Conservation (phyloP, 2,329 filamentous ascomycete genomes). For the Sclerotinia borealis region DNA sequence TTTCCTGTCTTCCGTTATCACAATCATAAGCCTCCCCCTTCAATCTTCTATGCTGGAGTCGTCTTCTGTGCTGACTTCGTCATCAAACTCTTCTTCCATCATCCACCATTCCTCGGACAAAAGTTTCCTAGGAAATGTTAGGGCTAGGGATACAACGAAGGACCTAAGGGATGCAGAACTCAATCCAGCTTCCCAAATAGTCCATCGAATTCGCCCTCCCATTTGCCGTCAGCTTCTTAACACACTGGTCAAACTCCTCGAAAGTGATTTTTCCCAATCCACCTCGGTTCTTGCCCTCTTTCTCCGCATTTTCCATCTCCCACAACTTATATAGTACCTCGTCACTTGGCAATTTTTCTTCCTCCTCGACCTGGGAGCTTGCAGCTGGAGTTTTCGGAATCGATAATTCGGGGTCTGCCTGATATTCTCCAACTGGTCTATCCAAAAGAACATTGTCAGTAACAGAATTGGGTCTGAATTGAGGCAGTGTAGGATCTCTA, state of each 20-base stretch:
- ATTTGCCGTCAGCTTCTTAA: conserved; percentile 48
- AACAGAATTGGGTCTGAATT: conserved; percentile 54
- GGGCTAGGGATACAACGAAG: neutral
- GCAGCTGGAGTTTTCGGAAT: neutral
- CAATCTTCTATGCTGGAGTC: neutral
- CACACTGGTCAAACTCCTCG: conserved; percentile 71
- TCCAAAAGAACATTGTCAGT: neutral
- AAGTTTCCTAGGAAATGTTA: neutral
- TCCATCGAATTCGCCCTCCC: conserved; percentile 60
- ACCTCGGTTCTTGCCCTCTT: conserved; percentile 64
- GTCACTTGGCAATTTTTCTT: conserved; percentile 7
- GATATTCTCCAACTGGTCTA: neutral
- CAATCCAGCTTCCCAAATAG: conserved; percentile 87
- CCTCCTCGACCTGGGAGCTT: neutral
- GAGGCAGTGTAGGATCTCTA: conserved; percentile 59
- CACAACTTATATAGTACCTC: conserved; percentile 23
- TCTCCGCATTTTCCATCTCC: conserved; percentile 20
- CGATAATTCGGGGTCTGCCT: neutral
- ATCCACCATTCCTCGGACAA: neutral
- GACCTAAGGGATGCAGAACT: conserved; percentile 58
- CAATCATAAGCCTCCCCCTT: neutral
- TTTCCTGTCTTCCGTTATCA: neutral
- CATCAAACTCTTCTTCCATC: neutral
- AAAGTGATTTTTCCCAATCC: conserved; percentile 74
- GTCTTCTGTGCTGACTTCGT: too few relatives aligned